Base-by-base conservation (phyloP, 164 flowering plant species). In the Tetrastigma voinierianum region DNA sequence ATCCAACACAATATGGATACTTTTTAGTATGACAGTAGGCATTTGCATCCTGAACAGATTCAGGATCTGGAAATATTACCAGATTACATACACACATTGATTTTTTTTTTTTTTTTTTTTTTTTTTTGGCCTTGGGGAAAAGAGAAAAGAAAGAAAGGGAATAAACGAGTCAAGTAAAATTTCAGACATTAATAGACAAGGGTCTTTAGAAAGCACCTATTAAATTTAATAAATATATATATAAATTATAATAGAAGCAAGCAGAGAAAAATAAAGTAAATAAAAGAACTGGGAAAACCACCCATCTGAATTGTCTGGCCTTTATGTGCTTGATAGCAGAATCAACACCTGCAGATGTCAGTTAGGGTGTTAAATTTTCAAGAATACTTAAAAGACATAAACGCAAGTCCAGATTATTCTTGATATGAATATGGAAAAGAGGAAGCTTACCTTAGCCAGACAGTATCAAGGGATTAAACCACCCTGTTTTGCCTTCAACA, bases 401-500 rank as follows among this genome's bases (percentile, higher is more conserved):
- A 32, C 40, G 6, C 6, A 32, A 32, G 40, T 32, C 6, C 48
- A 45, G 4, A 43, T 53, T 14, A 64, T 16, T 18, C 23, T 13
- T 10, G n/a, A 55, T 11, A 40, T 59, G 13, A 7, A 59, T 17
- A 59, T n/a, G 47, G 23, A 16, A 19, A 4, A 10, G 23, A 46
- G 49, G 23, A 3, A 48, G 32, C 45, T 69, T 48, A 69, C 57
- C 61, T 66, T 47, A 18, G 48, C 46, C 51, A 51, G 11, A 15
- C 25, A 65, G 44, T 57, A 59, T 81, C 82, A 79, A 62, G 72
- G 4, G 43, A 55, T n/a, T 57, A 1, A 49, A 20, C 63, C 48
- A 58, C 74, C 80, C 74, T 84, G 88, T 69, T 63, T 80, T 65
- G 88, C 95, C 81, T 84, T 91, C 20, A 84, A 78, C 61, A 94